Base-by-base conservation (phyloP, 768 basidiomycete species). In the Boletus fagicola region DNA sequence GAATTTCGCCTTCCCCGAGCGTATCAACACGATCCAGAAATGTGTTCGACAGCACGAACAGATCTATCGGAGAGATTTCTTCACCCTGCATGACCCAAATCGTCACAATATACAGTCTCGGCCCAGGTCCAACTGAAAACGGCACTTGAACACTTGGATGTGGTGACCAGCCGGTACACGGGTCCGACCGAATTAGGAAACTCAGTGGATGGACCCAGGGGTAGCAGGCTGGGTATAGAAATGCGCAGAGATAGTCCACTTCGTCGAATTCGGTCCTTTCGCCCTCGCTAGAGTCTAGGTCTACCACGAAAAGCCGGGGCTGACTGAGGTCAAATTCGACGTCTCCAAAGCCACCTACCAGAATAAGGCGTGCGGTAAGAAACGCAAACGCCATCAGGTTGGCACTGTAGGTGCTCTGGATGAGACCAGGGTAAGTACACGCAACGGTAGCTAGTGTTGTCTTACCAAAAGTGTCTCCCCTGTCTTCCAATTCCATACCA, bases 401-500 rank as follows among this genome's bases (percentile, higher is more conserved):
- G 22, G 68, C 64, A 20, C 73, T 67, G 39, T 62, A 63, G 4
- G 78, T 59, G 40, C 55, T 53, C 69, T 71, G 40, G 22, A 49
- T 31, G 43, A 31, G 28, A 35, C 39, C 24, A 28, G 31, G 6
- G 22, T 59, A 31, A 65, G 45, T 50, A 10, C 35, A 49, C 24
- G 18, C 49, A 43, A 39, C 13, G 5, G 11, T 15, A 43, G 13
- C 49, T 26, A 20, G 11, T 20, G 22, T 12, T 16, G 22, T 74
- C 81, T 74, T 62, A 88, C 86, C 59, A 80, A 56, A 61, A 83
- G 66, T 8, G 74, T 65, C 11, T 68, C 62, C 7, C 83, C 83
- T 5, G 79, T 83, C 64, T 80, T 82, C 88, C 87, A 89, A 53
- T 88, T 79, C 86, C 85, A 89, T 22, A 86, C 71, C 24, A 79